Evolutionary conservation across 768 basidiomycete genomes (phyloP), one percentile per base, ranked within the genome.

Genomic region (Kwoniella heveanensis): DNA sequence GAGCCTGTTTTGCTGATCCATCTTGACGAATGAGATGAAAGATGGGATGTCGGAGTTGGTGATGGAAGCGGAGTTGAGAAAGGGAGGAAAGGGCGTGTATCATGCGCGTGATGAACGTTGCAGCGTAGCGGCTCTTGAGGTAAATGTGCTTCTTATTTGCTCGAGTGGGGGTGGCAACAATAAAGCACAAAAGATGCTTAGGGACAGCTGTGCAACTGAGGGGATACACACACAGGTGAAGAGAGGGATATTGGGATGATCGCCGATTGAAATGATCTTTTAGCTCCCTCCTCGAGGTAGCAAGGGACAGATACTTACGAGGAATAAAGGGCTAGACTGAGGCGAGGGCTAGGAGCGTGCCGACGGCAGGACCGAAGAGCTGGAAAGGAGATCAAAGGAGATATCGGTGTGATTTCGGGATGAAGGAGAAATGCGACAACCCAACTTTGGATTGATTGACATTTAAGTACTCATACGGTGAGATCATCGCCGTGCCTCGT

Each of bases 1-100:
- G 19, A 75, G 64, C 7, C 66, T 64, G 49, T 69, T 72, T 29
- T 58, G 60, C 26, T 50, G 46, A 27, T 68, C 65, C 61, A 64
- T 68, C 25, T 50, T 67, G 51, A 46, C 6, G 44, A 52, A 39
- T 37, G n/a, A 52, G 25, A 59, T 30, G n/a, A 62, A 54, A 32
- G 44, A 58, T 49, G 26, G 32, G 4, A 22, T n/a, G 36, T 27
- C 22, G 53, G 46, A 25, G 49, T 17, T 44, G 39, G 19, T 44
- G 39, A 44, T 44, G 8, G 39, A 44, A 44, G 17, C 39, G 39
- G 15, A 17, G 19, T 10, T 7, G 39, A 17, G 39, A 44, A 44
- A 44, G 39, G 6, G 24, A 17, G 22, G 15, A 24, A 32, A 48
- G 7, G 27, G 15, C 24, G 47, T 47, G 48, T 48, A 4, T 32